Base-by-base conservation (phyloP, 1,284 basidiomycete species). In the Coniophora puteana region DNA sequence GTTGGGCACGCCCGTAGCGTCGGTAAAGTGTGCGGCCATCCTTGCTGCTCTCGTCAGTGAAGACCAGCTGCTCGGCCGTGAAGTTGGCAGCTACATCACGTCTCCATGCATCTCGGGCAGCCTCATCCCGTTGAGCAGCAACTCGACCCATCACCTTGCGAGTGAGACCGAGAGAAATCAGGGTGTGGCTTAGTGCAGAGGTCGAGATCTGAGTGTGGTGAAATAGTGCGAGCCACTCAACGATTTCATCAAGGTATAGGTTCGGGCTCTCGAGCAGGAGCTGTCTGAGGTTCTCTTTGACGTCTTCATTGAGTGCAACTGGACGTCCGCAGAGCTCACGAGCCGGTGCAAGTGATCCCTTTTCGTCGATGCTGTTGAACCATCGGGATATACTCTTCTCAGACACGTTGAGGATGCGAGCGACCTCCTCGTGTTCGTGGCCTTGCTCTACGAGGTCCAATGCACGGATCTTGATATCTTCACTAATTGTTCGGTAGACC, bases 241-340 rank as follows among this genome's bases (percentile, higher is more conserved):
- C n/a, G 8, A 32, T 30, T 13, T 39, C 29, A 14, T 39, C 29
- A 30, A 39, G 28, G 14, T 30, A 39, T 8, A 32, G 18, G 23
- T 39, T 30, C 4, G 38, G 32, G 4, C 25, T 30, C 5, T 31
- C 28, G 8, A 4, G n/a, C n/a, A 23, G 32, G 8, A 39, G 23
- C 36, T 3, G 62, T 62, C 59, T 43, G 54, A 45, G 58, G 45
- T 27, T 44, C 34, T 14, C 61, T 58, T 45, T 75, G 72, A 54
- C 57, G 45, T 18, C 72, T 60, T 38, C n/a, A n/a, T n/a, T n/a
- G n/a, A n/a, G n/a, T n/a, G n/a, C n/a, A n/a, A n/a, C n/a, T n/a
- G n/a, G n/a, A n/a, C n/a, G n/a, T n/a, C n/a, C n/a, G n/a, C n/a
- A n/a, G n/a, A n/a, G n/a, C n/a, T n/a, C n/a, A n/a, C n/a, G n/a